Evolutionary conservation across 2,329 filamentous ascomycete genomes (phyloP).

Genomic region (Dichotomopilus funicola): DNA sequence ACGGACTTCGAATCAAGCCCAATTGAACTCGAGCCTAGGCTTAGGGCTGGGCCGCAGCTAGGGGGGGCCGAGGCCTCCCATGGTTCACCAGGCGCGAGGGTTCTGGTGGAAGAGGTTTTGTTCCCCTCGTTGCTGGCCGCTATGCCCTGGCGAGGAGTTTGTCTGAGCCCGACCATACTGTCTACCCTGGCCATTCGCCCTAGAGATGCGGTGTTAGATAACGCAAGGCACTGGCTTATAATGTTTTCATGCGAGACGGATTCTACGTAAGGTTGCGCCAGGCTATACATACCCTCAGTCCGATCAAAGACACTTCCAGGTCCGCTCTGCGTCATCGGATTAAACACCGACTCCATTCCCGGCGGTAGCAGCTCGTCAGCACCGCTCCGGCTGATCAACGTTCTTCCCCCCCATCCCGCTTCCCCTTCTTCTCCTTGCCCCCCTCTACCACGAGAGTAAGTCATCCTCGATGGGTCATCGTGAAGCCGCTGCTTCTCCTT

Average conservation of each 20-base stretch:
- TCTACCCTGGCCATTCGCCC: slow-evolving; percentile 14
- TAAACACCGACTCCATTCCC: slow-evolving; percentile 14
- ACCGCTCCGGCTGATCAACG: not conserved
- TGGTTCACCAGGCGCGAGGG: not conserved
- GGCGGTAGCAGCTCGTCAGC: slow-evolving; percentile 10
- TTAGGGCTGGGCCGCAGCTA: too few relatives aligned
- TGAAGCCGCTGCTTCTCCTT: too few relatives aligned
- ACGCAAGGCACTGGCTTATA: not conserved
- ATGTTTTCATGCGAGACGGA: not conserved
- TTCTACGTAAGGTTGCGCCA: not conserved
- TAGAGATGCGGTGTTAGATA: not conserved
- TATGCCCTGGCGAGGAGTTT: slow-evolving; percentile 3
- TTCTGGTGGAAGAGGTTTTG: not conserved
- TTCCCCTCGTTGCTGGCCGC: not conserved
- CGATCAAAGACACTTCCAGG: slow-evolving; percentile 13
- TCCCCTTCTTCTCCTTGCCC: slow-evolving; percentile 7
- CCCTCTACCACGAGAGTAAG: too few relatives aligned
- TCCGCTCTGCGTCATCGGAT: slow-evolving; percentile 8
- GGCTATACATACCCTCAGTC: slow-evolving; percentile 11
- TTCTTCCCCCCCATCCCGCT: slow-evolving; percentile 5
- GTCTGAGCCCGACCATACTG: not conserved
- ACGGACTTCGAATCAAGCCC: slow-evolving; percentile 16
- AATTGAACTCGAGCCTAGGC: not conserved
- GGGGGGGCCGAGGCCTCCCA: not conserved
- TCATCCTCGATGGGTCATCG: too few relatives aligned